Conservation (phyloP, 179 eudicot species). For the Heliamphora pulchella region DNA sequence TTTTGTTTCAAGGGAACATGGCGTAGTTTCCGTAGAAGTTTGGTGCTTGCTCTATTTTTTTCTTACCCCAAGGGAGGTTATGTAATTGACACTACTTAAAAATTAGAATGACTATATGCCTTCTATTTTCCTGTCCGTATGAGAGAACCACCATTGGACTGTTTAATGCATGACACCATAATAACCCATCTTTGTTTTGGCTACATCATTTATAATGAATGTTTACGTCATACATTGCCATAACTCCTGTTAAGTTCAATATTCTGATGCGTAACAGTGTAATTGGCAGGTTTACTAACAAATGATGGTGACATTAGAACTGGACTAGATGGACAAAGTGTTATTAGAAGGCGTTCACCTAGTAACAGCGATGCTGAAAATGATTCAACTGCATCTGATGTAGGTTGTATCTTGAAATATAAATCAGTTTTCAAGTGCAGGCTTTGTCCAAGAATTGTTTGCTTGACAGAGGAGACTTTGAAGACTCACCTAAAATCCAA, state of each 20-base stretch:
- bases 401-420: constrained; percentile 48
- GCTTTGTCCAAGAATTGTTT: constrained; percentile 91
- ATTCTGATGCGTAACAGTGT: not conserved
- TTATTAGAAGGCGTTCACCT: constrained; percentile 11
- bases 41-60: too few relatives aligned
- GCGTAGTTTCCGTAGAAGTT: too few relatives aligned
- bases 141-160: too few relatives aligned
- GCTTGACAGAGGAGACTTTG: constrained; percentile 72
- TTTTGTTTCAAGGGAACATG: too few relatives aligned
- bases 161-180: too few relatives aligned
- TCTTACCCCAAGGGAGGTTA: too few relatives aligned
- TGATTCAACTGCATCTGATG: constrained; percentile 24
- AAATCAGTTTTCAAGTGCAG: constrained; percentile 89
- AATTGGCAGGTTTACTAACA: constrained; percentile 41
- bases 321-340: constrained; percentile 23
- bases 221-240: too few relatives aligned
- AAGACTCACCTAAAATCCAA: constrained; percentile 76
- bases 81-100: too few relatives aligned
- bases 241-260: not conserved
- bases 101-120: too few relatives aligned
- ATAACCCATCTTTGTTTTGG: too few relatives aligned
- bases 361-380: constrained; percentile 25
- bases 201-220: too few relatives aligned
- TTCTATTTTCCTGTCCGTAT: too few relatives aligned
- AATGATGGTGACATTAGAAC: constrained; percentile 39